Base-by-base conservation (phyloP, 225 moss, liverwort and hornwort species). In the Rhytidiadelphus loreus region DNA sequence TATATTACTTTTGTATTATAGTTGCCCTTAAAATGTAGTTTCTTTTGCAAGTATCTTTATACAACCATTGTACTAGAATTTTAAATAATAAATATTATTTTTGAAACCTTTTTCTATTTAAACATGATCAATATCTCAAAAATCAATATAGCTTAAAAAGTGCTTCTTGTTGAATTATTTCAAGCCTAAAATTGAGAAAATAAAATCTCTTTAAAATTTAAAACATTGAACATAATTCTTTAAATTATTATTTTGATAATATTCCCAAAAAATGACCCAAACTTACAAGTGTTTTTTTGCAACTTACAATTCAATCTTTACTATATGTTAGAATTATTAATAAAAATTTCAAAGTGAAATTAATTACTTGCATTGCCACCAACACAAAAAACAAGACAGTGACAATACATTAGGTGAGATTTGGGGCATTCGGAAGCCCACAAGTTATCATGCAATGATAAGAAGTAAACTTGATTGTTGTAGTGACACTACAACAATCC, bases 31-130 rank as follows among this genome's bases (percentile, higher is more conserved):
- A 46, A 62, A 46, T 61, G 3, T 26, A 32, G 2, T 62, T 46
- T 6, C 0, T 46, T 46, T 0, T 33, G 0, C 23, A 81, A 22
- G 6, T 6, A 61, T 43, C 7, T 24, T 21, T 14, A 37, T 23
- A 5, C 4, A 26, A 25, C 56, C 16, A 46, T 46, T 2, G 1
- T 6, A 46, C 11, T 15, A 48, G 5, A 24, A 19, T 79, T 39
- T 33, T 22, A 33, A 81, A 33, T 2, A 10, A 46, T 7, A 29
- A 28, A 9, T 3, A 55, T 23, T 30, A 2, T 30, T 22, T 44
- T 43, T 61, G 0, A 32, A 44, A 32, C 7, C 29, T 30, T 60
- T 46, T 43, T 1, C 13, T 22, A 21, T 59, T 32, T 14, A 61
- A 33, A 46, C 5, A 81, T 7, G 1, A 15, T 12, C 13, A 6